Percentiles rank a stretch among this genome's conserved stretches.
phyloP scores from a whole-genome alignment of 805 yeast species.

The Zygoascus flipseniorum region DNA sequence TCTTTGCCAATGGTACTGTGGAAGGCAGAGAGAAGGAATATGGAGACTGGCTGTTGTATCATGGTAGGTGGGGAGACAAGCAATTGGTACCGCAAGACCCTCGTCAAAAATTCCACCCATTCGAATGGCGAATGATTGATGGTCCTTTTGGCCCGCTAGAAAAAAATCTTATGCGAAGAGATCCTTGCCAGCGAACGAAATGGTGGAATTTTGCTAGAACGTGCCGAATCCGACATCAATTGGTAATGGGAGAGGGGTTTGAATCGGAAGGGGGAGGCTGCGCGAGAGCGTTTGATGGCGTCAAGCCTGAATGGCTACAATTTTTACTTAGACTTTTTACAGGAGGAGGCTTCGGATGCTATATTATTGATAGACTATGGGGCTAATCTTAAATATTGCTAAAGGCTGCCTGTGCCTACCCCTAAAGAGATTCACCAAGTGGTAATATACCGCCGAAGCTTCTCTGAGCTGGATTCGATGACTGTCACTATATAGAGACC shows the following conservation, averaged over 20 bases:
- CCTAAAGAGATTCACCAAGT: too few relatives aligned
- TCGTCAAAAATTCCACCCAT: conserved; percentile 79
- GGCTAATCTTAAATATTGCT: conserved; percentile 11
- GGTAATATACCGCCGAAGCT: too few relatives aligned
- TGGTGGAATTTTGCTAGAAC: conserved; percentile 91
- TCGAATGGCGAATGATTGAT: conserved; percentile 83
- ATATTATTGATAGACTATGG: conserved; percentile 23
- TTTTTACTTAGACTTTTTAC: conserved; percentile 29
- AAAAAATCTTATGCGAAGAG: conserved; percentile 60
- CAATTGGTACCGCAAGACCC: conserved; percentile 58
- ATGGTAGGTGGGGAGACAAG: conserved; percentile 89
- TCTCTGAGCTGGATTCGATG: too few relatives aligned
- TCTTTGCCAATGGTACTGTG: conserved; percentile 32
- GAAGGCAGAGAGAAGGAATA: conserved; percentile 45
- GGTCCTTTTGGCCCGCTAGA: conserved; percentile 89
- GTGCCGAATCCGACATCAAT: conserved; percentile 67
- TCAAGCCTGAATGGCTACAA: conserved; percentile 46
- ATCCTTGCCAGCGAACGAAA: conserved; percentile 74
- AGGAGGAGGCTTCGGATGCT: conserved; percentile 28
- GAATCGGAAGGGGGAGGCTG: conserved; percentile 85
- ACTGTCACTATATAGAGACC: too few relatives aligned
- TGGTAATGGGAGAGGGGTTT: conserved; percentile 78
- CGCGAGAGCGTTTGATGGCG: conserved; percentile 50
- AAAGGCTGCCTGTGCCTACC: too few relatives aligned
- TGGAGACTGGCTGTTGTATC: conserved; percentile 70